Percentiles rank a stretch among this genome's conserved stretches.
phyloP scores from a whole-genome alignment of 768 basidiomycete genomes.

The Boletus coccyginus region DNA sequence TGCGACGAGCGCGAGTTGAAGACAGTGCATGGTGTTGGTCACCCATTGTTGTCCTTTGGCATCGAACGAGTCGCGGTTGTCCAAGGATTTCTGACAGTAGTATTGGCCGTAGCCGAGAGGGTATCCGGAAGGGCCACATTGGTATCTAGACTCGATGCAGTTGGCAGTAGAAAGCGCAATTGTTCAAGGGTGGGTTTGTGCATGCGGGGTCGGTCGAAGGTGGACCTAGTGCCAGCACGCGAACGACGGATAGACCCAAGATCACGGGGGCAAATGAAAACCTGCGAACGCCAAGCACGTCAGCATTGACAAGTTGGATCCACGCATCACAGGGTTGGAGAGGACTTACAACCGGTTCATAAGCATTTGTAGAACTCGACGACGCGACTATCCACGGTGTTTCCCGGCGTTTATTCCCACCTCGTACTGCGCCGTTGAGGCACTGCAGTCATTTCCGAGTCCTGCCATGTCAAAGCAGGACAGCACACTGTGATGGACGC shows the following conservation, averaged over 20 bases:
- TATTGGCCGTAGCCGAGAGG: constrained; percentile 41
- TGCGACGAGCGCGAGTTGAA: constrained; percentile 40
- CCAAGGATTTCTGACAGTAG: constrained; percentile 40
- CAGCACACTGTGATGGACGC: no score
- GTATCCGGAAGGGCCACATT: constrained; percentile 44
- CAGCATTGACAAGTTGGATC: background rate
- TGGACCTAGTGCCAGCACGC: constrained; percentile 2
- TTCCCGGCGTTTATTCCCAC: no score
- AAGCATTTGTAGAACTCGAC: no score
- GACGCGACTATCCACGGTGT: no score
- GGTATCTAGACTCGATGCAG: constrained; percentile 44
- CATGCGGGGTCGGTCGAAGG: constrained; percentile 19
- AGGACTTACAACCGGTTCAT: no score
- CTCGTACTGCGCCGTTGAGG: no score
- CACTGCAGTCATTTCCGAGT: no score
- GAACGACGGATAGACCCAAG: background rate
- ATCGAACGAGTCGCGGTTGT: constrained; percentile 29
- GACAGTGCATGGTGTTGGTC: constrained; percentile 44
- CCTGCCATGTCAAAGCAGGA: no score
- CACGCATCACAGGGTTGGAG: no score
- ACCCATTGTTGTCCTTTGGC: constrained; percentile 41
- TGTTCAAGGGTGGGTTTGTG: constrained; percentile 33
- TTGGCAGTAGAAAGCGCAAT: constrained; percentile 43
- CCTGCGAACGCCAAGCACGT: background rate
- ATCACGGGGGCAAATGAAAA: background rate